These are phyloP conservation scores for Flaveria brownii DNA, from an alignment of 129 eudicot genomes.

Conservation along the genomic window DNA sequence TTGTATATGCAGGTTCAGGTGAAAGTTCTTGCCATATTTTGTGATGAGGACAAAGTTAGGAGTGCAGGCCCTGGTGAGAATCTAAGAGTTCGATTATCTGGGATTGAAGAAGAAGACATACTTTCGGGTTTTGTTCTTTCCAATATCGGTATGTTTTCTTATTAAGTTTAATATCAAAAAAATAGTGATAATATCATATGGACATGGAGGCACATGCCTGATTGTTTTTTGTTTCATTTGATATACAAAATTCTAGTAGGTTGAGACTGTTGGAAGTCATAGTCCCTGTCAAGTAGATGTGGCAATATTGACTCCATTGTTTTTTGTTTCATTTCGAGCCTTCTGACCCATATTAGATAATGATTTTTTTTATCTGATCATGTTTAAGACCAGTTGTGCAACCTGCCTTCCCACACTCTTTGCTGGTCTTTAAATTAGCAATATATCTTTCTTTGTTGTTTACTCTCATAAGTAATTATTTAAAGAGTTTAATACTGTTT, in stretches of 20 bases:
- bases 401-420: not conserved
- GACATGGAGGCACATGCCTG: not conserved
- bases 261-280: not conserved
- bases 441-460: not conserved
- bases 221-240: not conserved
- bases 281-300: not conserved
- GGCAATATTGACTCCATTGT: not conserved
- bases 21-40: slow-evolving; percentile 70
- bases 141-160: slow-evolving; percentile 50
- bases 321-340: not conserved
- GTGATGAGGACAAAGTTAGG: slow-evolving; percentile 73
- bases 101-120: slow-evolving; percentile 89
- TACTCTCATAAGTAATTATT: not conserved
- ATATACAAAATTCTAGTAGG: not conserved
- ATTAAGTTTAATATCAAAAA: not conserved
- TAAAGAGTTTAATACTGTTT: not conserved
- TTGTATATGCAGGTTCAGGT: slow-evolving; percentile 60
- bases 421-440: not conserved
- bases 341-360: not conserved
- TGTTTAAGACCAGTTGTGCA: not conserved
- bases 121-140: slow-evolving; percentile 73
- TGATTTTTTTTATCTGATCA: not conserved
- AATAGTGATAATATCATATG: not conserved
- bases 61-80: slow-evolving; percentile 94
- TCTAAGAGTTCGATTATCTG: slow-evolving; percentile 79